These are phyloP conservation scores for Micractinium sp. DNA, from an alignment of 139 green algal species.

Conservation along the genomic window DNA sequence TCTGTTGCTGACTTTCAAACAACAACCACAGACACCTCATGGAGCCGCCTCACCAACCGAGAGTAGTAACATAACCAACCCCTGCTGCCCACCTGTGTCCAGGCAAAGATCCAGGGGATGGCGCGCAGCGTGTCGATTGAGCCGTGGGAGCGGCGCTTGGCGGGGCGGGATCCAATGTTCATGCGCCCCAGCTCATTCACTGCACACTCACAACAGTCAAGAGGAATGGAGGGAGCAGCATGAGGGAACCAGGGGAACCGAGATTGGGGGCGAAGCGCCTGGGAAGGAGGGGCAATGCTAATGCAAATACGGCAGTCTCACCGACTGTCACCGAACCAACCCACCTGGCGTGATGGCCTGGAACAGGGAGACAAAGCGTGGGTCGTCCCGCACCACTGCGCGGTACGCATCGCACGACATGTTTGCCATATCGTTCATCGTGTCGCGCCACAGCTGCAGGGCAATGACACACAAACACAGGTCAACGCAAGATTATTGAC, in stretches of 20 bases:
- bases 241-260: no score
- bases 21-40: no score
- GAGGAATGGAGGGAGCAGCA: no score
- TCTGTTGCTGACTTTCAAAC: background rate
- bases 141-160: conserved; percentile 77
- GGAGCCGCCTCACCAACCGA: no score
- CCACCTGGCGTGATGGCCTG: conserved; percentile 41
- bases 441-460: conserved; percentile 64
- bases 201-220: background rate
- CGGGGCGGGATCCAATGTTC: conserved; percentile 94
- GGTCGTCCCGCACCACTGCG: conserved; percentile 60
- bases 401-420: conserved; percentile 77
- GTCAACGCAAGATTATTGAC: no score
- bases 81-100: conserved; percentile 86
- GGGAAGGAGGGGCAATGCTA: no score
- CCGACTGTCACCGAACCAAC: background rate
- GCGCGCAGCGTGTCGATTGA: conserved; percentile 92
- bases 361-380: conserved; percentile 93
- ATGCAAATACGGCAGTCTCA: background rate
- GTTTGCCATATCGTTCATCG: conserved; percentile 83
- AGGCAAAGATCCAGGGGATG: conserved; percentile 99
- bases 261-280: no score
- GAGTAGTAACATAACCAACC: no score
- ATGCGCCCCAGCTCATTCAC: conserved; percentile 95
- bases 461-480: no score